These are phyloP conservation scores for Aphanomyces astaci DNA, from an alignment of 352 stramenopile species.

Conservation along the genomic window DNA sequence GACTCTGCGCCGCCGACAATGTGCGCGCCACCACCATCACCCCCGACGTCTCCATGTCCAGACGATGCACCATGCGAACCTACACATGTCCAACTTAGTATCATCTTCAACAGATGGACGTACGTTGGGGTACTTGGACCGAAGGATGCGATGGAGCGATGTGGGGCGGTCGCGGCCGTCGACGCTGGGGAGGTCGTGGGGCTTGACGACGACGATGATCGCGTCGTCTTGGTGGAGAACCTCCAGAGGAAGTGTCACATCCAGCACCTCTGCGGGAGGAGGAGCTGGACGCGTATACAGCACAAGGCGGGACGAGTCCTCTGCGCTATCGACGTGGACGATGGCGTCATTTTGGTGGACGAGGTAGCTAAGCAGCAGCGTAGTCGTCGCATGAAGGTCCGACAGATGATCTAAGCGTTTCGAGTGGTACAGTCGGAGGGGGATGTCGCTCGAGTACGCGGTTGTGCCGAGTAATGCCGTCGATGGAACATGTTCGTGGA, in stretches of 20 bases:
- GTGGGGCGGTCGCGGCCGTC: constrained; percentile 34
- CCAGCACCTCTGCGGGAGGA: not conserved
- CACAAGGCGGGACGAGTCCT: not conserved
- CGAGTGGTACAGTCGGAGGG: not conserved
- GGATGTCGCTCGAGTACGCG: not conserved
- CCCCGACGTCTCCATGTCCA: constrained; percentile 69
- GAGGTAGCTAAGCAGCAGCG: not conserved
- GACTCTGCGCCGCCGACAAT: constrained; percentile 41
- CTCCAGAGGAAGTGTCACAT: constrained; percentile 20
- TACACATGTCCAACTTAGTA: constrained; percentile 19
- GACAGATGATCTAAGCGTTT: not conserved
- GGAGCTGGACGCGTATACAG: not conserved
- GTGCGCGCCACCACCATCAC: constrained; percentile 62
- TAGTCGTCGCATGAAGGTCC: not conserved
- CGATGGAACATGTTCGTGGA: too few species aligned
- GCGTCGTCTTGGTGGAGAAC: constrained; percentile 49
- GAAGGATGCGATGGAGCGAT: constrained; percentile 45
- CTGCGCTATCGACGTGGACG: not conserved
- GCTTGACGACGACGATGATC: constrained; percentile 56
- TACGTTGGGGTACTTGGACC: constrained; percentile 31
- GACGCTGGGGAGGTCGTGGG: constrained; percentile 46
- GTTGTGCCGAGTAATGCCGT: not conserved
- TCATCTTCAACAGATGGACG: not conserved
- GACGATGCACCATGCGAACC: constrained; percentile 65
- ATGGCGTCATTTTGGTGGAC: not conserved